Base-by-base conservation (phyloP, 805 yeast genomes). In the Scheffersomyces lignosus region DNA sequence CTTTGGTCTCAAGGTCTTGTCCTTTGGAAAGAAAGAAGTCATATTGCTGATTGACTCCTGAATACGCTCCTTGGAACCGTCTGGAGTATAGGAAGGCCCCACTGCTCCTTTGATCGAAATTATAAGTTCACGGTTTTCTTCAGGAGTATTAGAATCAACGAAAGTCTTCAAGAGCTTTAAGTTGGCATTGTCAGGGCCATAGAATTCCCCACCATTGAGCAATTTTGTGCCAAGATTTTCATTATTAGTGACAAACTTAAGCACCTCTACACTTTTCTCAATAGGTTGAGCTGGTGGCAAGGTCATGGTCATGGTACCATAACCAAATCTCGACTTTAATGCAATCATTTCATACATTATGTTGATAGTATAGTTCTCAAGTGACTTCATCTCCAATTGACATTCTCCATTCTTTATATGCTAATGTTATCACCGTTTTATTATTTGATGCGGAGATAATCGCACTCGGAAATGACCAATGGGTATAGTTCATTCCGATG, bases 221-320 rank as follows among this genome's bases (percentile, higher is more conserved):
- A 83, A 72, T 7, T 60, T 61, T 59, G 77, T 66, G 44, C 80
- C 70, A 41, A 57, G 50, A 60, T 70, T 43, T 22, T 78, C 56
- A 18, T 83, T 81, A 24, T 67, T 62, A 24, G 55, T 53, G 17
- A 55, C 56, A 31, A 46, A 45, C 38, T 77, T 70, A 55, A 88
- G 65, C 2, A 77, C 62, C 8, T 63, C 75, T 41, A 79, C 66
- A 2, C 85, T 80, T 36, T 70, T 65, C 13, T 73, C 78, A 35
- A 70, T 57, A 5, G 83, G 73, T 23, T 74, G 58, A 23, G 50
- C 56, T 0, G 81, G 75, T 27, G 73, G 70, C 87, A 86, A 79
- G 1, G 96, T 85, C 56, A 86, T 70, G 38, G 83, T 77, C 96
- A 89, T 87, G 44, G 87, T 71, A 29, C 96, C 96, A 47, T 75